Evolutionary conservation across 805 yeast genomes (phyloP).

Genomic region (Myxozyma melibiosi): DNA sequence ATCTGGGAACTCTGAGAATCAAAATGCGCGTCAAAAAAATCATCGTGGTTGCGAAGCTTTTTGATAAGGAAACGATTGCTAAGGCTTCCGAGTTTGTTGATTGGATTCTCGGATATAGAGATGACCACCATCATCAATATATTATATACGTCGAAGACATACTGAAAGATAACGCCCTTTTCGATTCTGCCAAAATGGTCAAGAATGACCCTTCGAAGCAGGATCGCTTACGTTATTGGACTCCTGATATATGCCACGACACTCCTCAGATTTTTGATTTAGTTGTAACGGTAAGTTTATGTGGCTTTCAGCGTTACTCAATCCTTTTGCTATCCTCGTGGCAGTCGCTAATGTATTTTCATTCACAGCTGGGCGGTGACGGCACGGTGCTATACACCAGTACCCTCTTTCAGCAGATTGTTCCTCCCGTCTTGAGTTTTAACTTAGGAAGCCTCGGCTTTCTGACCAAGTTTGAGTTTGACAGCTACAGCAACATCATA

Average conservation of each 20-base stretch:
- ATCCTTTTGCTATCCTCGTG: too few relatives aligned
- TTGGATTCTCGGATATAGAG: constrained; percentile 56
- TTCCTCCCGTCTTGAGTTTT: constrained; percentile 77
- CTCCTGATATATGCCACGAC: constrained; percentile 43
- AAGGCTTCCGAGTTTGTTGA: constrained; percentile 77
- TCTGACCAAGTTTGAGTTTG: constrained; percentile 59
- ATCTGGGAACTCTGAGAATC: constrained; percentile 41
- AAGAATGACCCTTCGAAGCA: constrained; percentile 50
- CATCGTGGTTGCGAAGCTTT: constrained; percentile 82
- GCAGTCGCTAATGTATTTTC: too few relatives aligned
- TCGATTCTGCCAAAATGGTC: constrained; percentile 56
- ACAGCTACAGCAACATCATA: constrained; percentile 44
- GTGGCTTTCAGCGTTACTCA: not conserved
- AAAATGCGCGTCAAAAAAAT: constrained; percentile 69
- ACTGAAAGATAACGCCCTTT: constrained; percentile 61
- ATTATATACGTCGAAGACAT: constrained; percentile 74
- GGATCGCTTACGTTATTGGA: constrained; percentile 43
- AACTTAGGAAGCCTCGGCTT: constrained; percentile 90
- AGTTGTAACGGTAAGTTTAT: constrained; percentile 58
- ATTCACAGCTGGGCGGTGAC: constrained; percentile 77
- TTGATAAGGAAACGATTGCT: constrained; percentile 75
- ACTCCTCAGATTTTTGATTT: constrained; percentile 57
- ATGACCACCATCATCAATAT: constrained; percentile 30
- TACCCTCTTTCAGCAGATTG: constrained; percentile 75
- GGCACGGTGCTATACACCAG: constrained; percentile 68